Percentiles rank a stretch among this genome's conserved stretches.
Evolutionary conservation across 768 basidiomycete genomes (phyloP).

Genomic region (Kondoa subrosea): DNA sequence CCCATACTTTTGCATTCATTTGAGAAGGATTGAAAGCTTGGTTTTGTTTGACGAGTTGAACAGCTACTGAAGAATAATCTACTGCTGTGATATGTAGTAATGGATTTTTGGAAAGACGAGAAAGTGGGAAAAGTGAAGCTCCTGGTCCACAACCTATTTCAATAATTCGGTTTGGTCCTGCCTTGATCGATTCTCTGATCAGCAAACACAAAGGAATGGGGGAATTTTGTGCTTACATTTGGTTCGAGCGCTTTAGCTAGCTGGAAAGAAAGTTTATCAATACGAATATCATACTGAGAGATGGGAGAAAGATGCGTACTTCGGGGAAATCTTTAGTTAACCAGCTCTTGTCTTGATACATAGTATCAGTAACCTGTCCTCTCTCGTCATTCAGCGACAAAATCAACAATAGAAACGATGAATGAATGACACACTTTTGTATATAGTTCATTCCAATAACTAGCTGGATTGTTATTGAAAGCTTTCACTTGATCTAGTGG

Average conservation of each 20-base stretch:
- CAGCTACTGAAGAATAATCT: slow-evolving; percentile 76
- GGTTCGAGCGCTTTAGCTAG: slow-evolving; percentile 51
- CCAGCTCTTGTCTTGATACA: slow-evolving; percentile 94
- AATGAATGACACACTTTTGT: slow-evolving; percentile 51
- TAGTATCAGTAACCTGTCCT: slow-evolving; percentile 46
- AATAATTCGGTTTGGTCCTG: slow-evolving; percentile 56
- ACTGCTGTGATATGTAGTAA: slow-evolving; percentile 57
- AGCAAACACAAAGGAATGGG: background rate
- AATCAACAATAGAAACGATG: too few species aligned
- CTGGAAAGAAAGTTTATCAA: slow-evolving; percentile 29
- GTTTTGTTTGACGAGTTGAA: slow-evolving; percentile 74
- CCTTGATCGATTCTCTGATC: slow-evolving; percentile 41
- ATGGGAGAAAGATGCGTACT: slow-evolving; percentile 39
- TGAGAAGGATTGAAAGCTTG: slow-evolving; percentile 52
- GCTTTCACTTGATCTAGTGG: slow-evolving; percentile 43
- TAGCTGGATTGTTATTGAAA: slow-evolving; percentile 30
- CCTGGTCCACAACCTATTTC: slow-evolving; percentile 89
- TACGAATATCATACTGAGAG: slow-evolving; percentile 43
- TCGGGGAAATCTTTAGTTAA: background rate
- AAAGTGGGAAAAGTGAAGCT: slow-evolving; percentile 80
- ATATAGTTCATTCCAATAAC: slow-evolving; percentile 80
- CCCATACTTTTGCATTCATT: slow-evolving; percentile 67
- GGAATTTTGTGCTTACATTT: slow-evolving; percentile 38
- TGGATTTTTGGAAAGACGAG: slow-evolving; percentile 67
- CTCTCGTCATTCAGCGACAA: too few species aligned